Evolutionary conservation across 768 basidiomycete genomes (phyloP), one percentile per base, ranked within the genome.

Genomic region (Phanerodontia chrysosporium): DNA sequence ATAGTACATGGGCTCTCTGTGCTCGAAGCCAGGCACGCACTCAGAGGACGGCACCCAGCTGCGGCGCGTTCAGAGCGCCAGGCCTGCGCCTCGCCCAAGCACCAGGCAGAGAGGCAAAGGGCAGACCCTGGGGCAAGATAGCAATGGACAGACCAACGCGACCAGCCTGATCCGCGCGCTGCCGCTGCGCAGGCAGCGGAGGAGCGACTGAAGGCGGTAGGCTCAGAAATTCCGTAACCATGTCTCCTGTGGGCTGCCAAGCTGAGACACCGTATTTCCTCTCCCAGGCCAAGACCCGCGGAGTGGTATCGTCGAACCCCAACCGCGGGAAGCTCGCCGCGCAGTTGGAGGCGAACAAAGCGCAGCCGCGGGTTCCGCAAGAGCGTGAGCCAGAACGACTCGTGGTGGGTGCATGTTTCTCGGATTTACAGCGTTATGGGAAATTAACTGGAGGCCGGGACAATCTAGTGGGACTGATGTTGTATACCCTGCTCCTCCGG

Each of bases 281-380:
- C 25, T 35, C 27, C 3, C 49, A 80, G 80, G 72, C 65, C 63
- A 76, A 73, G 68, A 66, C 70, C 66, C 75, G 79, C 64, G 80
- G 79, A 45, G 74, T 72, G 61, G 74, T 69, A 62, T 65, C 71
- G 57, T 70, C 75, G 54, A 80, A 81, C 69, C 79, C 79, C 36
- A 80, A 76, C 63, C 65, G 69, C 62, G 80, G 80, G 48, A 72
- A 64, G 61, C 75, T 81, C 57, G 74, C 80, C 18, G 73, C 73
- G 45, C 72, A 79, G 55, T 62, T 78, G 55, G 75, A 76, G 67
- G 74, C 71, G 39, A 70, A 72, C 54, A 80, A 74, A 68, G 49
- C 69, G 55, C 67, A 69, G 28, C 72, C 70, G 63, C 67, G 65
- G 62, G 69, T 68, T 45, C 74, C 79, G 61, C 70, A 76, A 65